Percentiles rank a stretch among this genome's conserved stretches.
Conservation (phyloP, 1,284 basidiomycete genomes). For the Pseudozyma flocculosa region DNA sequence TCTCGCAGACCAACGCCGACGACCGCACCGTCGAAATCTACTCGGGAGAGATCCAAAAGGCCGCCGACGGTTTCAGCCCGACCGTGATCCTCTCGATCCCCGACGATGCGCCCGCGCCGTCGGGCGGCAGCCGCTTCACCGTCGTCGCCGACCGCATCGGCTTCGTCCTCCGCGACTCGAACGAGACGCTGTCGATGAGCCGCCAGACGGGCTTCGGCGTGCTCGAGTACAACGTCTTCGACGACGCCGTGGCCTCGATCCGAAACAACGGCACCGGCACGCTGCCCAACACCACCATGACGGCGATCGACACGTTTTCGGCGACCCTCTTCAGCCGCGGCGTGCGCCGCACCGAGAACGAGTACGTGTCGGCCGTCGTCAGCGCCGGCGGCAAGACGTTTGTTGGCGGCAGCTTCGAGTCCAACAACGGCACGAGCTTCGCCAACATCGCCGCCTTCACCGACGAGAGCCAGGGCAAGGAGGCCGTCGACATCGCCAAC, state of each 20-base stretch:
- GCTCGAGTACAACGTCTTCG: conserved; percentile 47
- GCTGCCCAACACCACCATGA: conserved; percentile 64
- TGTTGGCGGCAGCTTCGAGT: conserved; percentile 75
- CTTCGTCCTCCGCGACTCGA: conserved; percentile 42
- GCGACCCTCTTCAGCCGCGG: conserved; percentile 63
- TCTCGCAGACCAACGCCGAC: conserved; percentile 73
- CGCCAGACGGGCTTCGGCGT: conserved; percentile 38
- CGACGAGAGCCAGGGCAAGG: conserved; percentile 60
- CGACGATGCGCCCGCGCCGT: conserved; percentile 63
- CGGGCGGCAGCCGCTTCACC: conserved; percentile 70
- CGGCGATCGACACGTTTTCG: conserved; percentile 68
- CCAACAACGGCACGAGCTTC: conserved; percentile 61
- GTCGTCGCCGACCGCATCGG: conserved; percentile 67
- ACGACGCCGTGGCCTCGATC: conserved; percentile 18
- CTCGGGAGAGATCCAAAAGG: conserved; percentile 72
- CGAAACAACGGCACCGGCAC: conserved; percentile 28
- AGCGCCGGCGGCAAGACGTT: conserved; percentile 64
- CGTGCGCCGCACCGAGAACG: conserved; percentile 41
- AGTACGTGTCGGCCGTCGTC: conserved; percentile 63
- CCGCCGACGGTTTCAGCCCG: conserved; percentile 29
- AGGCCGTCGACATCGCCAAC: conserved; percentile 59
- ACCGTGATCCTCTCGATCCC: conserved; percentile 44
- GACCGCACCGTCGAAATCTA: conserved; percentile 73
- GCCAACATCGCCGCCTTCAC: conserved; percentile 75
- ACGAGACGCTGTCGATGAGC: conserved; percentile 33